A percentile compares a stretch with the other conserved stretches of the same genome.
phyloP scores from a whole-genome alignment of 768 basidiomycete genomes.

The Rubroboletus satanas region DNA sequence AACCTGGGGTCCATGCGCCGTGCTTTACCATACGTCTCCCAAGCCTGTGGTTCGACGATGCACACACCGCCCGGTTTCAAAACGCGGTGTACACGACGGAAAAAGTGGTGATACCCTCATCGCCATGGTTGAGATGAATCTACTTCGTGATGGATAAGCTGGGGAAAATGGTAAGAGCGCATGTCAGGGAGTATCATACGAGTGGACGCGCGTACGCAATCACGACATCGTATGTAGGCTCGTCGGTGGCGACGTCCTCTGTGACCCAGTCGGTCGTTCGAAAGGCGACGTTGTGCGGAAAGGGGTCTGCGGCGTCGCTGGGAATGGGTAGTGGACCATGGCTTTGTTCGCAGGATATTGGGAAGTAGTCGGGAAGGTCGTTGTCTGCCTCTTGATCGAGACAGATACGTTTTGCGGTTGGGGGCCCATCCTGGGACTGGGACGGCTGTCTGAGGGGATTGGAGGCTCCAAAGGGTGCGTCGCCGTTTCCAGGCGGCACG shows the following conservation, averaged over 20 bases:
- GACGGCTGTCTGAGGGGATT: slow-evolving; percentile 27
- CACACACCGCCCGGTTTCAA: slow-evolving; percentile 65
- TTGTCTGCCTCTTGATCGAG: background rate
- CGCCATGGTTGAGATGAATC: slow-evolving; percentile 84
- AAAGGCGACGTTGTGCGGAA: slow-evolving; percentile 80
- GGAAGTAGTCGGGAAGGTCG: slow-evolving; percentile 54
- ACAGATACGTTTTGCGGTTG: slow-evolving; percentile 12
- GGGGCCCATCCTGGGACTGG: background rate
- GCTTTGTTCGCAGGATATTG: slow-evolving; percentile 69
- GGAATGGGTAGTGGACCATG: slow-evolving; percentile 75
- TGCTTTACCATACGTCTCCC: slow-evolving; percentile 81
- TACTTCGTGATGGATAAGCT: slow-evolving; percentile 82
- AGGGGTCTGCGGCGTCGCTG: slow-evolving; percentile 31
- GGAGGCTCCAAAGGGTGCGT: slow-evolving; percentile 67
- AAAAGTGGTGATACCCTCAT: slow-evolving; percentile 70
- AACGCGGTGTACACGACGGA: slow-evolving; percentile 52
- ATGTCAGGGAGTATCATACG: background rate
- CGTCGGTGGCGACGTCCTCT: slow-evolving; percentile 51
- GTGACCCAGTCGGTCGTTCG: slow-evolving; percentile 71
- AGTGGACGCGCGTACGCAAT: slow-evolving; percentile 58
- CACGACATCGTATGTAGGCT: slow-evolving; percentile 68
- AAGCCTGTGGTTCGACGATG: slow-evolving; percentile 79
- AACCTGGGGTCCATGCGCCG: slow-evolving; percentile 62
- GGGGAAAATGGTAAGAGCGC: background rate
- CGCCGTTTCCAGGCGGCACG: slow-evolving; percentile 71